Percentiles rank a stretch among this genome's conserved stretches.
Conservation (phyloP, 352 stramenopile species). For the Phytophthora capsici region DNA sequence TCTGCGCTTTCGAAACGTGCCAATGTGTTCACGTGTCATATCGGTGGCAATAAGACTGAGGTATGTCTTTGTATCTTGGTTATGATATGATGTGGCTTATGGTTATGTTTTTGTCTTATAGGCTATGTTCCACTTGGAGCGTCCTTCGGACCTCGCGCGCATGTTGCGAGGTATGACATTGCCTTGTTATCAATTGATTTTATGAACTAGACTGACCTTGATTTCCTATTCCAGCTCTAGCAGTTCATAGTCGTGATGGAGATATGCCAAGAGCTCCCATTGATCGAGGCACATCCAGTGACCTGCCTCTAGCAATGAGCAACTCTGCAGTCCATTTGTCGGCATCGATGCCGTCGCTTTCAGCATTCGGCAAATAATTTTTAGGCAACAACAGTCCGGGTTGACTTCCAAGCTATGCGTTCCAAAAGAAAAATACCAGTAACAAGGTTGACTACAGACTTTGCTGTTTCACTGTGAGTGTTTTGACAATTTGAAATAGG, state of each 20-base stretch:
- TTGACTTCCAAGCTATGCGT: no score
- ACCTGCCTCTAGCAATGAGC: not conserved
- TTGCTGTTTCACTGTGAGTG: no score
- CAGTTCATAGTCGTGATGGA: constrained; percentile 65
- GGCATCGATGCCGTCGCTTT: constrained; percentile 33
- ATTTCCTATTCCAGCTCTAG: constrained; percentile 41
- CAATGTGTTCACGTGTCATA: constrained; percentile 77
- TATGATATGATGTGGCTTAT: not conserved
- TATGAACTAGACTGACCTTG: not conserved
- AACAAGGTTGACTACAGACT: no score
- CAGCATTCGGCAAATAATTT: constrained; percentile 20
- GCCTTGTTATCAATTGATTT: constrained; percentile 3
- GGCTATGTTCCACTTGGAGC: constrained; percentile 79
- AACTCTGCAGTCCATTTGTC: constrained; percentile 21
- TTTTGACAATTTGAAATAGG: constrained; percentile 3
- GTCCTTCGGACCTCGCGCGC: constrained; percentile 59
- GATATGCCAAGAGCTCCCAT: constrained; percentile 17
- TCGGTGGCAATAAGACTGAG: constrained; percentile 76
- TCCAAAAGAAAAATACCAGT: no score
- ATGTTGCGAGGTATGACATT: constrained; percentile 58
- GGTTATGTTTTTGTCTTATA: constrained; percentile 23
- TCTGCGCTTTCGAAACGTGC: constrained; percentile 54
- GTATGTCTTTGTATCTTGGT: constrained; percentile 28
- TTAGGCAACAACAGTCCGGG: not conserved
- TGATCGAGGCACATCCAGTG: constrained; percentile 26